Base-by-base conservation (phyloP, 2,329 filamentous ascomycete species). In the Beauveria sp. region DNA sequence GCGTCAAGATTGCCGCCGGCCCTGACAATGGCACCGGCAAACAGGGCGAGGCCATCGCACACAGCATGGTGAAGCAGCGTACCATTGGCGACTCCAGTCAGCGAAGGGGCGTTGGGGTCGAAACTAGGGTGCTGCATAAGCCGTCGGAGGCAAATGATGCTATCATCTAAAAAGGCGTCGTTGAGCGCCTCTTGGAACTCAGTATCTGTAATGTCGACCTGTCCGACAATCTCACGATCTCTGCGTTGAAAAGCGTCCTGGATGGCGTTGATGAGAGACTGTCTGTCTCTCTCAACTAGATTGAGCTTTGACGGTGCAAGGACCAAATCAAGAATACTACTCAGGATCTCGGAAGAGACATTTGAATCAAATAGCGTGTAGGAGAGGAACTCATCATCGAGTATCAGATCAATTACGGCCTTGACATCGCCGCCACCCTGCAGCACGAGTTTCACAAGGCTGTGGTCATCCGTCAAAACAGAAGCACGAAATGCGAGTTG, bases 21-120 rank as follows among this genome's bases (percentile, higher is more conserved):
- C 6, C 65, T 56, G 18, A 70, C 62, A 5, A 77, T 67, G 3
- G 69, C 24, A 2, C 68, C 61, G 9, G 76, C 66, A 3, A 71
- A 68, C 1, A 68, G 65, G 2, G 65, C 37, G 4, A 70, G 64
- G 3, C 63, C 59, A 2, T 66, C 66, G 5, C 68, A 67, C 1
- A 68, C 68, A 10, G 72, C 72, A 34, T 68, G 65, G 41, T 75
- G 72, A n/a, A 72, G 65, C 51, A 74, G 66, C 1, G 68, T 71
- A 1, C 69, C 70, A 9, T 62, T 57, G 20, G n/a, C 48, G 3
- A 57, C 55, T 6, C 59, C 34, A 2, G 63, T 59, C 7, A 60
- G 55, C 7, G 65, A 66, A 3, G 56, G 51, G 3, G 70, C 61
- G 24, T 73, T 67, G 3, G 68, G 66, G n/a, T 72, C 59, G 30